Evolutionary conservation across 495 filamentous ascomycete genomes (phyloP).

Genomic region (Xylaria venustula): DNA sequence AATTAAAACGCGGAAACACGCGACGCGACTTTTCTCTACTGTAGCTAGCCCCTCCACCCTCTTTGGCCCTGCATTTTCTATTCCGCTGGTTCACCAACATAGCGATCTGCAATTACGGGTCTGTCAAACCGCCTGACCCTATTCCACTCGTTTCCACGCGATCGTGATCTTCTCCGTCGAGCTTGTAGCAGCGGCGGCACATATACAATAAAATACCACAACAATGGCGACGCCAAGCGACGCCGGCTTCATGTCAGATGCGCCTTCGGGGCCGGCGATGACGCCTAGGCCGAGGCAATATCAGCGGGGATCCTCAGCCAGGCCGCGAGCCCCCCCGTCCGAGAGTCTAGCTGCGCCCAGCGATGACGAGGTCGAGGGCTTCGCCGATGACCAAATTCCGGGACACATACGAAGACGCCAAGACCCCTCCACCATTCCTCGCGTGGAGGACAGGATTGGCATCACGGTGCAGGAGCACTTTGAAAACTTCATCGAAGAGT

Average conservation of each 20-base stretch:
- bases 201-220: too few relatives aligned
- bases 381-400: conserved; percentile 57
- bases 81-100: conserved; percentile 12
- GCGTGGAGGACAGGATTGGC: conserved; percentile 84
- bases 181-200: too few relatives aligned
- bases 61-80: background rate
- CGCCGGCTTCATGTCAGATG: conserved; percentile 46
- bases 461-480: conserved; percentile 83
- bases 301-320: conserved; percentile 53
- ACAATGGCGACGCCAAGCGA: conserved; percentile 44
- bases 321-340: conserved; percentile 63
- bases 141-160: too few relatives aligned
- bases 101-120: background rate
- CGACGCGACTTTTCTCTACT: conserved; percentile 5
- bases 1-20: conserved; percentile 3
- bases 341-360: conserved; percentile 63
- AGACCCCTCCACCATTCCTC: conserved; percentile 63
- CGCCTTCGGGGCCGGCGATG: conserved; percentile 27
- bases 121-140: background rate
- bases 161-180: too few relatives aligned
- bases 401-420: conserved; percentile 53
- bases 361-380: conserved; percentile 60
- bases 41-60: conserved; percentile 6
- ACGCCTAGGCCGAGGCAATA: conserved; percentile 34
- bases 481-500: conserved; percentile 86